Conservation (phyloP, 306 rosid genomes). For the Biancaea sappan region DNA sequence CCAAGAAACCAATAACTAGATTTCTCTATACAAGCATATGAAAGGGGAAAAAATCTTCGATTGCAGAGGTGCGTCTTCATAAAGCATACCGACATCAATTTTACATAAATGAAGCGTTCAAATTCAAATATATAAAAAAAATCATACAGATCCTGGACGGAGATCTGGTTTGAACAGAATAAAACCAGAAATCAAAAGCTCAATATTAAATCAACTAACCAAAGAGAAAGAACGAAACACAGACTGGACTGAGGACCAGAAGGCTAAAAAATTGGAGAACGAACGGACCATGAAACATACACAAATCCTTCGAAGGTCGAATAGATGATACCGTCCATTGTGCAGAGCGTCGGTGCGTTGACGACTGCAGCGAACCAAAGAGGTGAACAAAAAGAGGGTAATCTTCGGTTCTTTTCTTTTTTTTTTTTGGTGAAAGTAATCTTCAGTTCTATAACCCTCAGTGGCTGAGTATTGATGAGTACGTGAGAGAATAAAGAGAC, state of each 20-base stretch:
- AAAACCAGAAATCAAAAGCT: background rate
- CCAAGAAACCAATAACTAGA: background rate
- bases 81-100: background rate
- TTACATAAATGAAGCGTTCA: background rate
- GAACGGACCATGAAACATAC: constrained; percentile 37
- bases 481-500: background rate
- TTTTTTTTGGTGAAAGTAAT: too few relatives aligned
- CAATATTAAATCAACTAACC: background rate
- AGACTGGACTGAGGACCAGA: background rate
- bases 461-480: background rate
- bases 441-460: background rate
- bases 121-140: too few relatives aligned
- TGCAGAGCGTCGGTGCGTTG: background rate
- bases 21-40: background rate
- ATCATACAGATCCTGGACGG: background rate
- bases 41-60: background rate
- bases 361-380: background rate
- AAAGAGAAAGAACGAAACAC: background rate
- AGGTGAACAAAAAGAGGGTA: background rate
- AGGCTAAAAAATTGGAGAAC: background rate
- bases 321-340: constrained; percentile 19
- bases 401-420: too few relatives aligned
- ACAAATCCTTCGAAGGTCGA: background rate
- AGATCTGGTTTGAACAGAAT: background rate
- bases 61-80: too few relatives aligned